Percentiles rank a stretch among this genome's conserved stretches.
These are phyloP conservation scores for Ascomycota sp. DNA, from an alignment of 2,329 filamentous ascomycete genomes.

Conservation along the genomic window DNA sequence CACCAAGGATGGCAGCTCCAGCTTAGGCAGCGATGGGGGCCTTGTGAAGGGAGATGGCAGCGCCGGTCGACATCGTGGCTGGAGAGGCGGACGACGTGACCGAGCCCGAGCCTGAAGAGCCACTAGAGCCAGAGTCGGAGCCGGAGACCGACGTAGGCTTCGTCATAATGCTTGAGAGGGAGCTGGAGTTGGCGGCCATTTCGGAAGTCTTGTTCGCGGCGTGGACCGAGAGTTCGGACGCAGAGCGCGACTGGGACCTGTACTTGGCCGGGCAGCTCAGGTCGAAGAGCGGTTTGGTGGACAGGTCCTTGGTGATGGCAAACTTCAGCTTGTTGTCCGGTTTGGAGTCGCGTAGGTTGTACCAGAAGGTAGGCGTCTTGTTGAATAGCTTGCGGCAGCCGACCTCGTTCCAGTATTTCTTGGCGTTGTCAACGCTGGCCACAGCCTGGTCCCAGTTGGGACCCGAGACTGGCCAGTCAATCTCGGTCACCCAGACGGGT, in stretches of 20 bases:
- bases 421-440: conserved; percentile 34
- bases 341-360: conserved; percentile 40
- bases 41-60: background rate
- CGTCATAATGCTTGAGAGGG: conserved; percentile 1
- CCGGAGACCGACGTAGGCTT: conserved; percentile 2
- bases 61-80: conserved; percentile 1
- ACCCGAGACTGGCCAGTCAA: conserved; percentile 42
- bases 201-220: conserved; percentile 1
- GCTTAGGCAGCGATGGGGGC: background rate
- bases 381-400: conserved; percentile 38
- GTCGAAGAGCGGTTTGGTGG: conserved; percentile 29
- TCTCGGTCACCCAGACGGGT: conserved; percentile 43
- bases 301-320: conserved; percentile 31
- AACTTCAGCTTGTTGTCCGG: conserved; percentile 38
- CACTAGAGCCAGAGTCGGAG: background rate
- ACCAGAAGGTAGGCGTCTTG: conserved; percentile 38
- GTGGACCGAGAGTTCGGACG: background rate
- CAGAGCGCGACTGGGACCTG: conserved; percentile 10
- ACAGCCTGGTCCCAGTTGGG: conserved; percentile 31
- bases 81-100: conserved; percentile 1
- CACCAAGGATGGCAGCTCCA: background rate
- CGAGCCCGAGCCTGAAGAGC: conserved; percentile 1
- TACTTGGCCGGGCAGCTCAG: conserved; percentile 28
- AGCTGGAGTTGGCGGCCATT: conserved; percentile 1
- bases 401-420: conserved; percentile 41